Percentiles rank a stretch among this genome's conserved stretches.
phyloP scores from a whole-genome alignment of 345 rosid species.

The Nephelium lappaceum region DNA sequence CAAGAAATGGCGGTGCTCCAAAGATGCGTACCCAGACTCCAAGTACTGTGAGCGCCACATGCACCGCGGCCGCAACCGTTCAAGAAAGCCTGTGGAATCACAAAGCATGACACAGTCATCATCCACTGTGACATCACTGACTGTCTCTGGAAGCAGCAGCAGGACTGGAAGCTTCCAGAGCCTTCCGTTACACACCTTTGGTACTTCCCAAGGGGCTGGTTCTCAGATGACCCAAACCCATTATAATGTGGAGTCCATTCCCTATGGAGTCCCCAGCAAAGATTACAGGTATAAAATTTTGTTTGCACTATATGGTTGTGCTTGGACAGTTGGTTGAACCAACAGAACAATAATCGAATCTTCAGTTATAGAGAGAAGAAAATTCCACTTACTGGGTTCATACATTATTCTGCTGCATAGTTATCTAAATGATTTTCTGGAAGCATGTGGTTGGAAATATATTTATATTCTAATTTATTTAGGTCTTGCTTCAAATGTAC shows the following conservation, averaged over 20 bases:
- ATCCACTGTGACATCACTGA: constrained; percentile 44
- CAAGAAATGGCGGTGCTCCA: constrained; percentile 67
- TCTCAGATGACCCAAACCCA: constrained; percentile 42
- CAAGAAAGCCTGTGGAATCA: constrained; percentile 99
- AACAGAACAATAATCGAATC: background rate
- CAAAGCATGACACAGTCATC: constrained; percentile 52
- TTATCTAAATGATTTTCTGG: background rate
- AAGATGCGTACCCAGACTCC: constrained; percentile 59
- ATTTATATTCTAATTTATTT: background rate
- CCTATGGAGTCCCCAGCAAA: constrained; percentile 56
- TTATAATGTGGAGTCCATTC: constrained; percentile 46
- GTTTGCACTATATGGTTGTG: constrained; percentile 2
- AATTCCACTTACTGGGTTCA: background rate
- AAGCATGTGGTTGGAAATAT: background rate
- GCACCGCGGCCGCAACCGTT: constrained; percentile 99
- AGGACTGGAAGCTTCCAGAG: constrained; percentile 41
- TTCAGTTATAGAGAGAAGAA: background rate
- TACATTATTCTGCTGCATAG: background rate
- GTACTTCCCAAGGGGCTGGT: constrained; percentile 35
- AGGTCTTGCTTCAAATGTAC: background rate
- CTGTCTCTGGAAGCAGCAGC: constrained; percentile 41
- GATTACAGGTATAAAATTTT: constrained; percentile 48
- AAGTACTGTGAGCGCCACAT: constrained; percentile 98
- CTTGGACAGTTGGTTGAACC: background rate
- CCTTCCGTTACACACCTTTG: constrained; percentile 41